phyloP scores from a whole-genome alignment of 148 eudicot species.

The Tetragonia tetragonoides region DNA sequence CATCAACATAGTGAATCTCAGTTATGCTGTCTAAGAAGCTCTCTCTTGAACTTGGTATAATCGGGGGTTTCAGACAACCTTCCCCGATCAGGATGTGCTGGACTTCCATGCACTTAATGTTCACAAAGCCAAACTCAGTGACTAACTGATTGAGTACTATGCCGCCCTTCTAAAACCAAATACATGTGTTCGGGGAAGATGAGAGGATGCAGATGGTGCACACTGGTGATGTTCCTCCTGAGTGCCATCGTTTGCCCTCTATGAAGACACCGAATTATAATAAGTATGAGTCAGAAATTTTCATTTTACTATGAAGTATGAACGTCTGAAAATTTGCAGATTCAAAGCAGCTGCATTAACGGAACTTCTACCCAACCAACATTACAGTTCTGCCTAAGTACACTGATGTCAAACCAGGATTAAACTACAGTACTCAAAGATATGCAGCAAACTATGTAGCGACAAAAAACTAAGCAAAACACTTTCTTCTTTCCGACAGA shows the following conservation, averaged over 20 bases:
- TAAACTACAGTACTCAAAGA: too few species aligned
- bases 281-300: too few species aligned
- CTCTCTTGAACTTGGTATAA: constrained; percentile 60
- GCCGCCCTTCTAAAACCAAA: constrained; percentile 96
- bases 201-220: constrained; percentile 28
- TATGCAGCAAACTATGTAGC: too few species aligned
- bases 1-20: constrained; percentile 87
- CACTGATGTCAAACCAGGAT: too few species aligned
- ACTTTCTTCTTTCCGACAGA: too few species aligned
- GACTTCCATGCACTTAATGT: constrained; percentile 16
- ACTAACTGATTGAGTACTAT: constrained; percentile 74
- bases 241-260: constrained; percentile 39
- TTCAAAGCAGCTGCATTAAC: too few species aligned
- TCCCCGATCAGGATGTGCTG: constrained; percentile 8
- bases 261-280: neutral
- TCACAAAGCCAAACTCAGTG: constrained; percentile 55
- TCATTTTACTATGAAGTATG: too few species aligned
- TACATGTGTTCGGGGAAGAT: constrained; percentile 50
- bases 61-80: constrained; percentile 15
- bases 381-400: too few species aligned
- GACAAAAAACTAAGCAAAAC: too few species aligned
- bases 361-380: too few species aligned
- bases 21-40: constrained; percentile 62
- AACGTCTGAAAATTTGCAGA: too few species aligned
- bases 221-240: constrained; percentile 32